These are phyloP conservation scores for Auriscalpium vulgare DNA, from an alignment of 768 basidiomycete genomes.

Conservation along the genomic window DNA sequence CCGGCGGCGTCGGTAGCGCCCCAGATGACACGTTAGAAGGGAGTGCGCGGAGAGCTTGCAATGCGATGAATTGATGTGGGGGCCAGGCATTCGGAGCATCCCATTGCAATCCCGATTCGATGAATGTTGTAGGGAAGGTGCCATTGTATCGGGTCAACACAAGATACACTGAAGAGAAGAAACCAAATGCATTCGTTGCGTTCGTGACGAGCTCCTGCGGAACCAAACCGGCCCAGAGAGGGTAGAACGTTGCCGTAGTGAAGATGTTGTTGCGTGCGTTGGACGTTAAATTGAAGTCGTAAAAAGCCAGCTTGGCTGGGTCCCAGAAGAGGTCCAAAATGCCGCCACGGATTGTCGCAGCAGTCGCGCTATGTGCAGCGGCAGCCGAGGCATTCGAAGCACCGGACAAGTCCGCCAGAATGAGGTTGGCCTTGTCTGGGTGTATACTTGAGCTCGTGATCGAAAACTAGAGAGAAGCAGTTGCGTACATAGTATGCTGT, in stretches of 20 bases:
- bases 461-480: slow-evolving; percentile 8
- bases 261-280: slow-evolving; percentile 58
- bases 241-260: slow-evolving; percentile 74
- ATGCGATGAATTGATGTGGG: slow-evolving; percentile 73
- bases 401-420: slow-evolving; percentile 53
- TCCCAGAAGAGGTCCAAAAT: slow-evolving; percentile 90
- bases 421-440: slow-evolving; percentile 54
- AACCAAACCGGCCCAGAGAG: slow-evolving; percentile 81
- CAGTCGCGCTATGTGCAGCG: slow-evolving; percentile 44
- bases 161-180: slow-evolving; percentile 70
- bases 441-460: not conserved
- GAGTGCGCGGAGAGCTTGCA: slow-evolving; percentile 68
- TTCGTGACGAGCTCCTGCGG: slow-evolving; percentile 59
- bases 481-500: slow-evolving; percentile 73
- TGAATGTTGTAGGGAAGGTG: slow-evolving; percentile 72
- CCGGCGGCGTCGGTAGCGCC: slow-evolving; percentile 41
- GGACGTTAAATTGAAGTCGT: slow-evolving; percentile 78
- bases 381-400: slow-evolving; percentile 31
- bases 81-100: slow-evolving; percentile 89
- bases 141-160: slow-evolving; percentile 84
- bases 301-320: slow-evolving; percentile 72
- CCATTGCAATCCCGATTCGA: slow-evolving; percentile 80
- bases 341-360: slow-evolving; percentile 51
- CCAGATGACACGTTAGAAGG: slow-evolving; percentile 62
- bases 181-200: slow-evolving; percentile 53